Evolutionary conservation across 768 basidiomycete species (phyloP).

Genomic region (Gloeopeniophorella convolvens): DNA sequence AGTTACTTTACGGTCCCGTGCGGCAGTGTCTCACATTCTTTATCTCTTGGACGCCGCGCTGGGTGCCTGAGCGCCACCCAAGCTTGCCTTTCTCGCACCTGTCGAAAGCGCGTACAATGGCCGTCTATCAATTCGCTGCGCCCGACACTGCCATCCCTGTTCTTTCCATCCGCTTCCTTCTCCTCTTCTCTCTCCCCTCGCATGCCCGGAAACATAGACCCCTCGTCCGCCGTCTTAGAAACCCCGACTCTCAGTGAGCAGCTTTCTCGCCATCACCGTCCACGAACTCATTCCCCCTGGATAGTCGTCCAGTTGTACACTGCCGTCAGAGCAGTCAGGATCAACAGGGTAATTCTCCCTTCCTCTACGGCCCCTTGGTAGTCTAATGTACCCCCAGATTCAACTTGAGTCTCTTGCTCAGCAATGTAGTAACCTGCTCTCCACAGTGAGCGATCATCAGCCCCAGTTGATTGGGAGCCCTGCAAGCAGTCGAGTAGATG

Average conservation of each 20-base stretch:
- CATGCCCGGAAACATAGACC: constrained; percentile 1
- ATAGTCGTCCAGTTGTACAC: constrained; percentile 6
- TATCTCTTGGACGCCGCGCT: too few relatives aligned
- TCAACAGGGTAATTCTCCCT: constrained; percentile 2
- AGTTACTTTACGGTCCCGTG: too few relatives aligned
- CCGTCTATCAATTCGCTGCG: too few relatives aligned
- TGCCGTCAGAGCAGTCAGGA: not conserved
- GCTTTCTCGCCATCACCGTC: not conserved
- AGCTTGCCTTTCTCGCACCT: constrained; percentile 6
- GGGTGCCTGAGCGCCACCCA: too few relatives aligned
- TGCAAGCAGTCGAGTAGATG: not conserved
- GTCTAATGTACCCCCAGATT: not conserved
- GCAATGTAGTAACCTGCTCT: not conserved
- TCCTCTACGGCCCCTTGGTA: not conserved
- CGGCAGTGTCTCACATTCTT: too few relatives aligned
- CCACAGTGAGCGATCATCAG: constrained; percentile 5
- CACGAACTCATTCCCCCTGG: not conserved
- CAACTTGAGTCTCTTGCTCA: not conserved
- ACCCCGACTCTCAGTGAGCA: not conserved
- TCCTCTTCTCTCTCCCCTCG: not conserved
- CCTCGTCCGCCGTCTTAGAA: not conserved
- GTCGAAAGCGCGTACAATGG: not conserved
- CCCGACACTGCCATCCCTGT: not conserved
- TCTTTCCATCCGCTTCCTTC: not conserved
- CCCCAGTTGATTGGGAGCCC: not conserved